Percentiles rank a stretch among this genome's conserved stretches.
These are phyloP conservation scores for Setaria viridis DNA, from an alignment of 202 grass and related monocot genomes.

Conservation along the genomic window DNA sequence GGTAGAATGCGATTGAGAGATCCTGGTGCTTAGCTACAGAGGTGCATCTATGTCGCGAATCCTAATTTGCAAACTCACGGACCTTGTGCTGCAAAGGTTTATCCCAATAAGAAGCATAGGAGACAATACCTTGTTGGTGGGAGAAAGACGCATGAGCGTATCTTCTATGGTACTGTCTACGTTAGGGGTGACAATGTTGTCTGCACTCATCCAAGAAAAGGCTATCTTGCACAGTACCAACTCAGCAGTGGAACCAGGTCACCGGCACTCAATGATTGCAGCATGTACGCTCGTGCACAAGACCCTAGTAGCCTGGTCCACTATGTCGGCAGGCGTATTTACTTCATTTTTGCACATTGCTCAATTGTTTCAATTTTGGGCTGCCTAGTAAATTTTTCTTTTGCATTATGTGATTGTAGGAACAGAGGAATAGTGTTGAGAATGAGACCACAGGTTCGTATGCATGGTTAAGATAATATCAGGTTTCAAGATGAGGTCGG, in stretches of 20 bases:
- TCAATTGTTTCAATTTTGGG: not conserved
- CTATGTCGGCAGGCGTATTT: not conserved
- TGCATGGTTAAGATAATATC: too few relatives aligned
- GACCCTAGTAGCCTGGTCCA: not conserved
- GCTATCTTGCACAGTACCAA: not conserved
- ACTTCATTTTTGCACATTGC: not conserved
- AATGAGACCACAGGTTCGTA: not conserved
- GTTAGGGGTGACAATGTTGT: constrained; percentile 6
- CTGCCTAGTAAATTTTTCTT: not conserved
- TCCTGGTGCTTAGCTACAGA: not conserved
- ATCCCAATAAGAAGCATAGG: constrained; percentile 13
- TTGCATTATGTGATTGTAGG: not conserved
- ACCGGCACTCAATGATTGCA: constrained; percentile 2
- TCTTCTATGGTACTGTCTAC: not conserved
- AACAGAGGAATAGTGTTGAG: not conserved
- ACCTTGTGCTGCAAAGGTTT: constrained; percentile 22
- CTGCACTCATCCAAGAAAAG: not conserved
- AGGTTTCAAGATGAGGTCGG: not conserved
- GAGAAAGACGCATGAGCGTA: not conserved
- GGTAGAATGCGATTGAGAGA: not conserved
- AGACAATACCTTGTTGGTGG: not conserved
- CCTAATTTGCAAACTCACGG: not conserved
- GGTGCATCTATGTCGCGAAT: not conserved
- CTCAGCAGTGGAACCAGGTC: constrained; percentile 4
- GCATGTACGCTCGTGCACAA: not conserved